Percentiles rank a stretch among this genome's conserved stretches.
phyloP scores from a whole-genome alignment of 306 rosid genomes.

The Dryas octopetala region DNA sequence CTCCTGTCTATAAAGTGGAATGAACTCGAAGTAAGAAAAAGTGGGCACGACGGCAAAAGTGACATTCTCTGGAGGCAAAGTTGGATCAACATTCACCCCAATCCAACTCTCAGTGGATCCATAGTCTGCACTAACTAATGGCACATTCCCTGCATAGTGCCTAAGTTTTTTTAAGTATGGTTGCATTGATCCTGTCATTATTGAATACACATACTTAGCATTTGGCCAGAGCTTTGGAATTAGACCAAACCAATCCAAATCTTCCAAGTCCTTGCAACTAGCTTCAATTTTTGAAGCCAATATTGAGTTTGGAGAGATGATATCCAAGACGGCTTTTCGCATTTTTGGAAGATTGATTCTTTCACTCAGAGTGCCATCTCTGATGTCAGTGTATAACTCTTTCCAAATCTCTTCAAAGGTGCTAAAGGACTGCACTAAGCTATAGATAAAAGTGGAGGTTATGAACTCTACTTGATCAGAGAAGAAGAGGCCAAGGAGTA shows the following conservation, averaged over 20 bases:
- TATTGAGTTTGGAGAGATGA: slow-evolving; percentile 49
- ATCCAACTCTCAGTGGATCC: slow-evolving; percentile 99
- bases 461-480: slow-evolving; percentile 70
- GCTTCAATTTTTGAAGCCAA: slow-evolving; percentile 52
- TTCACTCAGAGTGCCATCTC: slow-evolving; percentile 43
- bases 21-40: slow-evolving; percentile 88
- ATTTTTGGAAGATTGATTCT: slow-evolving; percentile 44
- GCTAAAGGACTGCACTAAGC: slow-evolving; percentile 67
- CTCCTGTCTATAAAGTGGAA: slow-evolving; percentile 59
- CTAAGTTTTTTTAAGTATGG: slow-evolving; percentile 76
- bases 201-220: slow-evolving; percentile 78
- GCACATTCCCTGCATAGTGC: slow-evolving; percentile 67
- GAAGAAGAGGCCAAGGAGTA: slow-evolving; percentile 76
- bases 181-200: slow-evolving; percentile 93
- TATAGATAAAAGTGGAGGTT: slow-evolving; percentile 77
- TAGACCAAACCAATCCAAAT: slow-evolving; percentile 58
- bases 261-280: slow-evolving; percentile 48
- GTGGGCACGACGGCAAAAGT: slow-evolving; percentile 84
- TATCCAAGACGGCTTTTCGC: slow-evolving; percentile 50
- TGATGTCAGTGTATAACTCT: slow-evolving; percentile 60
- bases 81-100: slow-evolving; percentile 82
- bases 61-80: slow-evolving; percentile 65
- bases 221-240: slow-evolving; percentile 81
- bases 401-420: slow-evolving; percentile 68
- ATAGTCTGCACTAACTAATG: slow-evolving; percentile 83